These are phyloP conservation scores for Hypomontagnella submonticulosa DNA, from an alignment of 495 filamentous ascomycete genomes.

Conservation along the genomic window DNA sequence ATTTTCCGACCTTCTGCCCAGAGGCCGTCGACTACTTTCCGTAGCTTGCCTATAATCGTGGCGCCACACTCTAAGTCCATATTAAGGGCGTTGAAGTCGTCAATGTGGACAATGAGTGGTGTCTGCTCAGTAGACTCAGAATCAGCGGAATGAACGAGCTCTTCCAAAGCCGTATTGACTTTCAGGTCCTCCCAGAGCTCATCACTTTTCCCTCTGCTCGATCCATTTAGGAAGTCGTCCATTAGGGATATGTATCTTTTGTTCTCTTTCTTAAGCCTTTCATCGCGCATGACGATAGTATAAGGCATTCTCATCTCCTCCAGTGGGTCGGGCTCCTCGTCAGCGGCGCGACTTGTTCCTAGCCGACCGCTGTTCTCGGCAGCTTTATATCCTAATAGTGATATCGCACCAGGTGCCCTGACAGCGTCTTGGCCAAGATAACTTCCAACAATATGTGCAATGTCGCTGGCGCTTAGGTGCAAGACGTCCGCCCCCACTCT, in stretches of 20 bases:
- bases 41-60: constrained; percentile 71
- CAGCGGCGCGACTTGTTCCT: constrained; percentile 14
- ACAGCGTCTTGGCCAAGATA: constrained; percentile 72
- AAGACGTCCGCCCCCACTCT: constrained; percentile 78
- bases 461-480: constrained; percentile 78
- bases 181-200: constrained; percentile 59
- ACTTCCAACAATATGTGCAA: constrained; percentile 80
- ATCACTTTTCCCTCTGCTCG: constrained; percentile 43
- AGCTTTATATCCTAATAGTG: constrained; percentile 72
- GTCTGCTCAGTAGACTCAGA: constrained; percentile 42
- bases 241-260: constrained; percentile 40
- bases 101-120: constrained; percentile 75
- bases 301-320: constrained; percentile 9
- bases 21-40: constrained; percentile 74
- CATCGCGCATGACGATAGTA: constrained; percentile 23
- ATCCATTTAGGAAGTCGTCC: constrained; percentile 38
- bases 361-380: constrained; percentile 56
- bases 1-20: constrained; percentile 75
- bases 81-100: constrained; percentile 81
- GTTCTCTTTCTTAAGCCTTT: constrained; percentile 31
- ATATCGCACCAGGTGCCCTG: constrained; percentile 57
- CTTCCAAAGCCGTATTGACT: constrained; percentile 53
- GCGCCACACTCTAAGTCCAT: constrained; percentile 67
- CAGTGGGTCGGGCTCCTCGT: constrained; percentile 22
- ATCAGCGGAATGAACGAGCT: constrained; percentile 49